Conservation (phyloP, 2,329 filamentous ascomycete species). For the Cordyceps cateniannulata region DNA sequence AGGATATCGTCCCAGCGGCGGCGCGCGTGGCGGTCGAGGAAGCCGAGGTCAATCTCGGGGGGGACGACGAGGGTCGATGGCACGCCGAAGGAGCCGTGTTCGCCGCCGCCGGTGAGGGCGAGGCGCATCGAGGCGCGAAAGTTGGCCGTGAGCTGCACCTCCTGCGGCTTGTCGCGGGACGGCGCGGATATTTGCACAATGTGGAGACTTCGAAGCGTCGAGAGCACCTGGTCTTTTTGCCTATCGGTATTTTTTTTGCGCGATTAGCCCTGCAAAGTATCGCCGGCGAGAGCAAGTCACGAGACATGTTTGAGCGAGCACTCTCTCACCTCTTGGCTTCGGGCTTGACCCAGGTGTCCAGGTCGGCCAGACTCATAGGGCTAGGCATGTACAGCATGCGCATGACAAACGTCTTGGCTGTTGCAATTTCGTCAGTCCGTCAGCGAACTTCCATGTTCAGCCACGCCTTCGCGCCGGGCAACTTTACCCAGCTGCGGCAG, state of each 20-base stretch:
- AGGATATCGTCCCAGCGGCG: constrained; percentile 93
- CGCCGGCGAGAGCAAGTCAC: too few relatives aligned
- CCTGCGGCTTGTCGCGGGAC: constrained; percentile 57
- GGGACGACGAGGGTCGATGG: constrained; percentile 61
- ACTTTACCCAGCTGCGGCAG: constrained; percentile 75
- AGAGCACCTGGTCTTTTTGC: constrained; percentile 77
- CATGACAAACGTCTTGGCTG: constrained; percentile 94
- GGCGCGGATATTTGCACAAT: constrained; percentile 64
- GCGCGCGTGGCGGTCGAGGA: constrained; percentile 79
- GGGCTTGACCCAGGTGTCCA: constrained; percentile 81
- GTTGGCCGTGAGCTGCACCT: constrained; percentile 70
- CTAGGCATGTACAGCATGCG: constrained; percentile 84
- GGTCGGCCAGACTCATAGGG: constrained; percentile 69
- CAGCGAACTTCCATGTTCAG: too few relatives aligned
- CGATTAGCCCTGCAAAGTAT: background rate
- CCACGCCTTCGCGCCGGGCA: background rate
- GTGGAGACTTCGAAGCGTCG: constrained; percentile 77
- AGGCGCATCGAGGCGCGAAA: constrained; percentile 80
- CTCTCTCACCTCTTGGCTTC: constrained; percentile 37
- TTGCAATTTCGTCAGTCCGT: background rate
- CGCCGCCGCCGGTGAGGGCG: constrained; percentile 79
- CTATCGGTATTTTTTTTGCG: constrained; percentile 31
- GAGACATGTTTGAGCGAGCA: background rate
- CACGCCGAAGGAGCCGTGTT: constrained; percentile 85
- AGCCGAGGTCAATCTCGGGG: constrained; percentile 58